Percentiles rank a stretch among this genome's conserved stretches.
These are phyloP conservation scores for Volutella citrinella DNA, from an alignment of 2,329 filamentous ascomycete genomes.

Conservation along the genomic window DNA sequence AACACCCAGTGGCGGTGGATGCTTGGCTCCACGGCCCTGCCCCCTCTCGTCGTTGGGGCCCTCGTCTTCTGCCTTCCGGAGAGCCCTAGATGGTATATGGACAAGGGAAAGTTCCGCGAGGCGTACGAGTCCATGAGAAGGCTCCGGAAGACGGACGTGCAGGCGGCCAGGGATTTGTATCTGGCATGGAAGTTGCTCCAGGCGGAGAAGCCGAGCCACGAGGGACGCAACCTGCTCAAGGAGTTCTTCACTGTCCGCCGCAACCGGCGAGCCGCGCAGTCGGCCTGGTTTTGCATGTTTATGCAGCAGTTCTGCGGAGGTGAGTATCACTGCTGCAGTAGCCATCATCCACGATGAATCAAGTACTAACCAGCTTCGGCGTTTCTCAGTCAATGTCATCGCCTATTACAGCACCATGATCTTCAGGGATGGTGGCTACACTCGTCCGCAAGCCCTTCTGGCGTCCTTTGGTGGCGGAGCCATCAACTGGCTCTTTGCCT, in stretches of 20 bases:
- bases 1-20: constrained; percentile 54
- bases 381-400: constrained; percentile 27
- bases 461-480: constrained; percentile 35
- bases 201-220: constrained; percentile 22
- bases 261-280: constrained; percentile 30
- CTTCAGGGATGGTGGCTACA: constrained; percentile 25
- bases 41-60: constrained; percentile 51
- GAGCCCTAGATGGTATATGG: constrained; percentile 45
- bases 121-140: constrained; percentile 44
- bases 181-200: constrained; percentile 40
- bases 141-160: constrained; percentile 44
- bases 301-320: constrained; percentile 39
- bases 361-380: too few species aligned
- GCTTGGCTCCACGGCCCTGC: constrained; percentile 54
- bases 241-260: constrained; percentile 28
- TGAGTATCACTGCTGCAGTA: too few species aligned
- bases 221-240: constrained; percentile 21
- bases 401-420: constrained; percentile 30
- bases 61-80: constrained; percentile 63
- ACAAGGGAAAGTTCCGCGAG: constrained; percentile 41
- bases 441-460: constrained; percentile 26
- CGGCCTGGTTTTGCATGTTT: constrained; percentile 33
- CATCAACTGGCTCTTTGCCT: constrained; percentile 47
- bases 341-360: too few species aligned
- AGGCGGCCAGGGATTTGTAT: constrained; percentile 49